Conservation (phyloP, 2,329 filamentous ascomycete genomes). For the Aphanocladium album region DNA sequence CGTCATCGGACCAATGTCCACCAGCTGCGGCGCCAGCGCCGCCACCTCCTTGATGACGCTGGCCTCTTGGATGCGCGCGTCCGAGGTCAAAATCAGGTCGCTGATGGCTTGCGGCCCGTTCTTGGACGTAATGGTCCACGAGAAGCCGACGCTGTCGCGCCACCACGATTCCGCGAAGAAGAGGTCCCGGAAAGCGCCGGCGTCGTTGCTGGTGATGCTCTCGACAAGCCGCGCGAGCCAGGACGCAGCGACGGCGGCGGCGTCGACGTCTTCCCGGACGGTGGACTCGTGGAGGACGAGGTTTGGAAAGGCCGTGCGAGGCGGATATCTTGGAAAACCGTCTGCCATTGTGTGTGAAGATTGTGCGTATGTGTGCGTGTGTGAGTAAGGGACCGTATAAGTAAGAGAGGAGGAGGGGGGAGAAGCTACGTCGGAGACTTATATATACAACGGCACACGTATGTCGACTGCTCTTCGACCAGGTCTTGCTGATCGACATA, state of each 20-base stretch:
- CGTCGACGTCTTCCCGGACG: background rate
- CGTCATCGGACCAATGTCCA: conserved; percentile 15
- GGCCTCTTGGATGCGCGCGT: conserved; percentile 7
- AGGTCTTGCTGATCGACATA: no score
- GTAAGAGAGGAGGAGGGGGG: no score
- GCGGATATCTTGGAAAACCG: background rate
- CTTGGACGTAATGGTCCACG: conserved; percentile 20
- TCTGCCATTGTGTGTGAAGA: conserved; percentile 3
- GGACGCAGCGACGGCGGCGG: background rate
- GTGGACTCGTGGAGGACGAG: conserved; percentile 2
- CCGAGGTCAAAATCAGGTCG: conserved; percentile 12
- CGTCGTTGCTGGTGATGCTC: conserved; percentile 2
- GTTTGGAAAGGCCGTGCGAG: conserved; percentile 1
- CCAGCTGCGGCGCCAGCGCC: conserved; percentile 14
- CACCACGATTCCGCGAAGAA: conserved; percentile 21
- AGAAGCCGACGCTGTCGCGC: conserved; percentile 19
- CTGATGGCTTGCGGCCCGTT: conserved; percentile 15
- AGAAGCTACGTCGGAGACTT: no score
- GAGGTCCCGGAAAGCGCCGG: conserved; percentile 10
- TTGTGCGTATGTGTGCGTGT: no score
- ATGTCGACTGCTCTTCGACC: no score
- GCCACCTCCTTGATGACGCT: conserved; percentile 7
- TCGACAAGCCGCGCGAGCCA: background rate
- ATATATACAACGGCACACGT: no score
- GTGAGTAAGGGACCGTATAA: no score